Base-by-base conservation (phyloP, 2,329 filamentous ascomycete genomes). In the Monosporascus sp. region DNA sequence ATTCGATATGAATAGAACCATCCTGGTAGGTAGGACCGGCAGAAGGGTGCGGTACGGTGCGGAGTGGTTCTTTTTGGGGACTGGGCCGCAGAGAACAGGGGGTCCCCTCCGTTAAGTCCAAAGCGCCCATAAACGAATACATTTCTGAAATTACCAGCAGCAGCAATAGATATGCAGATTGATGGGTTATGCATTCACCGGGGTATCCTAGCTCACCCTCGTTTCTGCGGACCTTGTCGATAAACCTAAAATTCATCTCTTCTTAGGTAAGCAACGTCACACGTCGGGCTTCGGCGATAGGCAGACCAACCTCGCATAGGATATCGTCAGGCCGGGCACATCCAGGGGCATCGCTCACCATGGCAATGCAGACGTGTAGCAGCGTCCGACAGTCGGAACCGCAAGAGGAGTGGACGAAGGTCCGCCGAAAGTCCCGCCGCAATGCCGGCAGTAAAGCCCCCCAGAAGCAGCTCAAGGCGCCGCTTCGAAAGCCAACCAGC, bases 361-460 rank as follows among this genome's bases (percentile, higher is more conserved):
- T 9, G 41, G 41, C 20, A 18, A 44, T 44, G 31, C 11, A 35
- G 31, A 14, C 31, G 31, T 35, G 31, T 35, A 35, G 5, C 31
- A 35, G 31, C 31, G 31, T 35, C 31, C 20, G 37, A 41, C 5
- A 20, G 48, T 46, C 56, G 2, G 52, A 53, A 8, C 25, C 55
- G 20, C 38, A 51, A 35, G 57, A 58, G 14, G 52, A 53, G 31
- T 66, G 63, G 63, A 60, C 56, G 18, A 57, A 35, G 51, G 63
- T 66, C 27, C 54, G 51, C 35, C 58, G 57, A 27, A 65, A 58
- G 47, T 55, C 59, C 39, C 54, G 58, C 9, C 58, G 56, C 9
- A 50, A 9, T 17, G 20, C 11, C 4, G 39, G 25, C 31, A 48
- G 50, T 9, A n/a, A 51, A 43, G 8, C 24, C 25, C 39, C 22